These are phyloP conservation scores for Clarireedia paspali DNA, from an alignment of 2,329 filamentous ascomycete genomes.

Conservation along the genomic window DNA sequence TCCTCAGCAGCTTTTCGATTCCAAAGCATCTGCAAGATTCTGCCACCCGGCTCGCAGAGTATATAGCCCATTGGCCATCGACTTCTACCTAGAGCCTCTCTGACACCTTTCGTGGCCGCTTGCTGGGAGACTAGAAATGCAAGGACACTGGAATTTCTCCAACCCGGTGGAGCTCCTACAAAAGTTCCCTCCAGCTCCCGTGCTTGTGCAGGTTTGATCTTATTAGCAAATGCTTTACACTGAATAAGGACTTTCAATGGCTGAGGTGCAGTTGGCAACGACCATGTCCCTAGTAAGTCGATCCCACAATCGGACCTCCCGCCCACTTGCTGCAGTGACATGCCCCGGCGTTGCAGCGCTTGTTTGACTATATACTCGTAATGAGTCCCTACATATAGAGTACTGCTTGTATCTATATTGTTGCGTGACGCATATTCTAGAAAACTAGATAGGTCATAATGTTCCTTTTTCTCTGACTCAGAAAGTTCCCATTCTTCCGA, in stretches of 20 bases:
- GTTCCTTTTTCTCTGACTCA: slow-evolving; percentile 40
- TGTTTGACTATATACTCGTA: slow-evolving; percentile 65
- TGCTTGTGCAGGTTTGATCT: slow-evolving; percentile 48
- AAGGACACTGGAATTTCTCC: slow-evolving; percentile 54
- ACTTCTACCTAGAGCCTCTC: slow-evolving; percentile 62
- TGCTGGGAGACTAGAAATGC: slow-evolving; percentile 63
- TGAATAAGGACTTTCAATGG: slow-evolving; percentile 48
- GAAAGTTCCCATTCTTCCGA: slow-evolving; percentile 35
- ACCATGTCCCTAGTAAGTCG: slow-evolving; percentile 67
- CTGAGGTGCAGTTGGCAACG: slow-evolving; percentile 38
- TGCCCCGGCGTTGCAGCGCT: slow-evolving; percentile 51
- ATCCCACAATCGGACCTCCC: slow-evolving; percentile 62
- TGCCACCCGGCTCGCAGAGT: slow-evolving; percentile 50
- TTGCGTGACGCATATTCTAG: slow-evolving; percentile 51
- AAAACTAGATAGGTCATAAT: slow-evolving; percentile 59
- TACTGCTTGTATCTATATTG: slow-evolving; percentile 46
- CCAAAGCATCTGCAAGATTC: slow-evolving; percentile 63
- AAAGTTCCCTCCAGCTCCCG: slow-evolving; percentile 79
- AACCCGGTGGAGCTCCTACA: slow-evolving; percentile 63
- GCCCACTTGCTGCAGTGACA: slow-evolving; percentile 58
- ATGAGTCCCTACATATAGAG: slow-evolving; percentile 62
- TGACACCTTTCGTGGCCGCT: slow-evolving; percentile 69
- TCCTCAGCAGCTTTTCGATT: slow-evolving; percentile 55
- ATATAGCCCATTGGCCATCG: slow-evolving; percentile 65
- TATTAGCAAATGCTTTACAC: slow-evolving; percentile 56